Conservation (phyloP, 164 flowering plant species). For the Echeveria elegans region DNA sequence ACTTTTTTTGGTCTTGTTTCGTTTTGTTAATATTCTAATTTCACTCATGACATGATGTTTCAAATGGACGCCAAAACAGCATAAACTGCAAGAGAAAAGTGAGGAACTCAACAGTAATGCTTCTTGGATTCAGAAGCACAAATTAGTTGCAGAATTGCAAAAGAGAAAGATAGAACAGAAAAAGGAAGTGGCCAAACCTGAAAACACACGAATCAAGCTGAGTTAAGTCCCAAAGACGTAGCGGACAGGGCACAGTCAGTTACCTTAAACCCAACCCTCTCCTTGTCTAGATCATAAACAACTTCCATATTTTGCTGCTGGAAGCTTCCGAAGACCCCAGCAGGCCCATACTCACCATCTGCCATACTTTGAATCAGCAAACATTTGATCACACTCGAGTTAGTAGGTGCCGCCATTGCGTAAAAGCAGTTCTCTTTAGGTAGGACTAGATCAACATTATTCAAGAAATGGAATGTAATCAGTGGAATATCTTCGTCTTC, state of each 20-base stretch:
- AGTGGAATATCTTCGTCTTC: constrained; percentile 32
- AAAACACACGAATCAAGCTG: not conserved
- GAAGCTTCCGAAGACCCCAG: constrained; percentile 62
- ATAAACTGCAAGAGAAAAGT: too few relatives aligned
- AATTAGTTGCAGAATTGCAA: too few relatives aligned
- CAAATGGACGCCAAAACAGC: too few relatives aligned
- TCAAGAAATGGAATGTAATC: constrained; percentile 51
- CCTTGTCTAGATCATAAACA: constrained; percentile 60
- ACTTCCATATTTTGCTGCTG: constrained; percentile 68
- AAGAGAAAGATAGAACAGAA: not conserved
- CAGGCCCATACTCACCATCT: constrained; percentile 50
- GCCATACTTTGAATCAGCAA: constrained; percentile 52
- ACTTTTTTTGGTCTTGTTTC: too few relatives aligned
- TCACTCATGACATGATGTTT: too few relatives aligned
- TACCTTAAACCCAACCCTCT: constrained; percentile 56
- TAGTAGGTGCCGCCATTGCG: constrained; percentile 43
- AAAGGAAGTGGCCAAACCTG: too few relatives aligned
- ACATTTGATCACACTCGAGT: constrained; percentile 44
- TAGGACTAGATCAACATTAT: constrained; percentile 45
- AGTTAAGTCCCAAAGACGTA: constrained; percentile 29
- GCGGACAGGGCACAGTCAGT: constrained; percentile 57
- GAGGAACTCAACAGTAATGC: too few relatives aligned
- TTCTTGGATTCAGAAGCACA: too few relatives aligned
- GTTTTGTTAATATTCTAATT: too few relatives aligned
- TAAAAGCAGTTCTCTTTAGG: constrained; percentile 50